Evolutionary conservation across 441 rosid species (phyloP).

Genomic region (Erodium texanum): DNA sequence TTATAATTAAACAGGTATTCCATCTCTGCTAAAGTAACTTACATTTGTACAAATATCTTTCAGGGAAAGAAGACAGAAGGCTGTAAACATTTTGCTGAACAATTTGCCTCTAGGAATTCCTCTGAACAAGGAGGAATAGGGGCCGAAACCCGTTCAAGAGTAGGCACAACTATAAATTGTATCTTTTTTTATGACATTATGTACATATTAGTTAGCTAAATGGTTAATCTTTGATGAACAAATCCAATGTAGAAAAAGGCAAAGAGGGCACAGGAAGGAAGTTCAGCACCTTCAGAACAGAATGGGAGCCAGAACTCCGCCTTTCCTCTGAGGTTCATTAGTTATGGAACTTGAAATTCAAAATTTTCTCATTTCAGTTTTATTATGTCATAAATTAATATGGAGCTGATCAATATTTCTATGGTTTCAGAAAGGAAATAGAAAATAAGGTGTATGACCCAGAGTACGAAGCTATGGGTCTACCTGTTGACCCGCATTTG

Average conservation of each 20-base stretch:
- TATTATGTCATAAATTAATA: not conserved
- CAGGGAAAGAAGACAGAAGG: not conserved
- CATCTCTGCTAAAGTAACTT: not conserved
- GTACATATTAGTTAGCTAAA: not conserved
- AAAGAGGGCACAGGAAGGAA: not conserved
- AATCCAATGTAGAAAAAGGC: not conserved
- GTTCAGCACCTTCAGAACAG: not conserved
- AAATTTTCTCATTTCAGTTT: not conserved
- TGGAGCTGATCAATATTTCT: not conserved
- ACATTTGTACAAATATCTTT: not conserved
- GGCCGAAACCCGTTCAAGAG: not conserved
- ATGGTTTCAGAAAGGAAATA: not conserved
- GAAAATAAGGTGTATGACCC: not conserved
- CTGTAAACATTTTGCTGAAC: not conserved
- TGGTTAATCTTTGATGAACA: not conserved
- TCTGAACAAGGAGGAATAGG: not conserved
- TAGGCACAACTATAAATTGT: not conserved
- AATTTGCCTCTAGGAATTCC: not conserved
- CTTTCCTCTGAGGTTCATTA: not conserved
- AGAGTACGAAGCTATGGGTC: not conserved
- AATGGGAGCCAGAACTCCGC: not conserved
- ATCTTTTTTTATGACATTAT: not conserved
- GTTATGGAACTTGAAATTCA: not conserved
- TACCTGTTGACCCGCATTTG: not conserved
- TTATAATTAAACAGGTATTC: too few relatives aligned